Evolutionary conservation across 2,329 filamentous ascomycete species (phyloP), one percentile per base, ranked within the genome.

Genomic region (Aspergillus chevalieri): DNA sequence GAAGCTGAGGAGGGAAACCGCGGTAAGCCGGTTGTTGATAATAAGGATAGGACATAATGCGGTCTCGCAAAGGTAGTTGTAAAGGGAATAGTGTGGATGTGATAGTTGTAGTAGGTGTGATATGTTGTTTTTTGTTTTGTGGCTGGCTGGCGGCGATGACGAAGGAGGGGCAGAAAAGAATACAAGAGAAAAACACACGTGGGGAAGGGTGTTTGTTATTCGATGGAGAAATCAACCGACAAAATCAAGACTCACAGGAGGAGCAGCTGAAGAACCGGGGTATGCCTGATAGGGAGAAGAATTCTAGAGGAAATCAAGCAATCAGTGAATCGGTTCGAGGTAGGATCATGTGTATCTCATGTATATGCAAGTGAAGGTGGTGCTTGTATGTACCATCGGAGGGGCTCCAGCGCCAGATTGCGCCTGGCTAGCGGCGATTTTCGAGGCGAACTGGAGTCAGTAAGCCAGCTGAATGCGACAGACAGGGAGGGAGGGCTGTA

Each of bases 261-360:
- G 57, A 51, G 63, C 60, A 47, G 55, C 49, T 53, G 62, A 52
- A 43, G 61, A 64, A 59, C 73, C 74, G 58, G 73, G 74, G 64
- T 78, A 82, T 56, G 79, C 74, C 70, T 82, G 78, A 67, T 82
- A 82, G 56, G 52, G 33, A 49, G 46, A 41, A 42, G 41, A 41
- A 19, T 44, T 47, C 21, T 48, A 41, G 38, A 54, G 50, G 50
- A n/a, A 30, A 30, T 12, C 46, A 39, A 15, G 6, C n/a, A 44
- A 22, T 45, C 21, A 45, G 43, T 52, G 47, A 45, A 41, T 48
- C 34, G 44, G 39, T 34, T 24, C 26, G 10, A 30, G 26, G 26
- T 9, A 30, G 26, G 26, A 17, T 17, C 2, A 17, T 17, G 17
- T 17, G 17, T 17, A 26, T 26, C 9, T 30, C 9, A 30, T 30